phyloP scores from a whole-genome alignment of 345 rosid species.

The Atalantia buxifolia region DNA sequence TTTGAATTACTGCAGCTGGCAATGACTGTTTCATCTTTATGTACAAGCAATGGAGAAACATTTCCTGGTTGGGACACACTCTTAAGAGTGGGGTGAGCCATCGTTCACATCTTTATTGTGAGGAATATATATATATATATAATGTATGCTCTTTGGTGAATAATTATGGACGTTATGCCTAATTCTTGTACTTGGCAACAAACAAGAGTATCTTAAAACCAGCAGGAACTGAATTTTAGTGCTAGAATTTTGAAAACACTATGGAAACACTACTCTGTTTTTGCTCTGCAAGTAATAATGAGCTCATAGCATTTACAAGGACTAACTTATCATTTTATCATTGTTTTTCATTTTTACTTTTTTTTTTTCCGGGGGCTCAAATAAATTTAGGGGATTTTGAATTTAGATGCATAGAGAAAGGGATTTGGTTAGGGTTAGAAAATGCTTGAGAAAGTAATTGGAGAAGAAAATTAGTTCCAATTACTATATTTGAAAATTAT shows the following conservation, averaged over 20 bases:
- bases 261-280: not conserved
- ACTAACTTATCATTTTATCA: not conserved
- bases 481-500: not conserved
- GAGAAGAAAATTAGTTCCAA: not conserved
- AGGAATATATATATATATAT: not conserved
- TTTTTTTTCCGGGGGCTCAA: not conserved
- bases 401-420: not conserved
- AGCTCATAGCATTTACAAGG: not conserved
- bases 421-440: not conserved
- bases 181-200: not conserved
- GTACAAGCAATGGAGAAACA: slow-evolving; percentile 72
- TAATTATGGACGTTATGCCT: not conserved
- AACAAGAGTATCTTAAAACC: not conserved
- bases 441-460: not conserved
- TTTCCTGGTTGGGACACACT: slow-evolving; percentile 96
- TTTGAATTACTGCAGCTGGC: slow-evolving; percentile 51
- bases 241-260: not conserved
- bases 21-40: slow-evolving; percentile 54
- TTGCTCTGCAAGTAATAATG: not conserved
- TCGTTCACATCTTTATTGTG: not conserved
- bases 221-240: not conserved
- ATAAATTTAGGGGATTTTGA: not conserved
- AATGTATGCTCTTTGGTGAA: not conserved
- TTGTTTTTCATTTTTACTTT: not conserved
- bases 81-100: slow-evolving; percentile 63